Base-by-base conservation (phyloP, 1,284 basidiomycete genomes). In the Cutaneotrichosporon cavernicola region DNA sequence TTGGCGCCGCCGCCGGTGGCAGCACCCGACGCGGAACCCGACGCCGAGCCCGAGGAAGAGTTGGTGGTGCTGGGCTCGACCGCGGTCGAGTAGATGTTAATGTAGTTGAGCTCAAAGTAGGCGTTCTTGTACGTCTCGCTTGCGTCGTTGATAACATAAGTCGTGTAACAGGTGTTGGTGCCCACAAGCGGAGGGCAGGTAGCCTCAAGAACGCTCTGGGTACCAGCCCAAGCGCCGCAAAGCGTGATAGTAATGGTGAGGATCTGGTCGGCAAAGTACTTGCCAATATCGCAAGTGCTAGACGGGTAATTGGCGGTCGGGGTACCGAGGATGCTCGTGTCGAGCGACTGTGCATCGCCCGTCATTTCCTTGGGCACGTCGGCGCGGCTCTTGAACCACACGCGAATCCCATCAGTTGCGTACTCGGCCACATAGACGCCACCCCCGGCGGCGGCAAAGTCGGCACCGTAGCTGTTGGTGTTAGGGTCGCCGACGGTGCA, bases 181-280 rank as follows among this genome's bases (percentile, higher is more conserved):
- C 69, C 73, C 0, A 47, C 60, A 16, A 81, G 70, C 5, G 72
- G 64, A 10, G 72, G 73, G 78, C 90, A 91, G 0, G 89, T 90
- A 73, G 86, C 75, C 14, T 82, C 78, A 75, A 90, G 89, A 40
- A 86, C 80, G 36, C 78, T 70, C 6, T 85, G 46, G n/a, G 80
- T 75, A 7, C 86, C 86, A 5, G 87, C 74, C 84, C 85, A 87
- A 65, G 79, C 79, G 30, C 86, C 80, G 65, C 90, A 91, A 13
- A 91, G 84, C 1, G 89, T 89, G 65, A 90, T 90, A 74, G 88
- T 86, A 68, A 91, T 86, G 72, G 92, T 89, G 55, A 91, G 82
- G 61, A 85, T 82, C 72, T 90, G 88, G 0, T 87, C 67, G 16
- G 83, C 75, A 77, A 92, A 91, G 80, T 84, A 89, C 43, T 82